Conservation (phyloP, 176 grass and related monocot genomes). For the Eleusine indica region DNA sequence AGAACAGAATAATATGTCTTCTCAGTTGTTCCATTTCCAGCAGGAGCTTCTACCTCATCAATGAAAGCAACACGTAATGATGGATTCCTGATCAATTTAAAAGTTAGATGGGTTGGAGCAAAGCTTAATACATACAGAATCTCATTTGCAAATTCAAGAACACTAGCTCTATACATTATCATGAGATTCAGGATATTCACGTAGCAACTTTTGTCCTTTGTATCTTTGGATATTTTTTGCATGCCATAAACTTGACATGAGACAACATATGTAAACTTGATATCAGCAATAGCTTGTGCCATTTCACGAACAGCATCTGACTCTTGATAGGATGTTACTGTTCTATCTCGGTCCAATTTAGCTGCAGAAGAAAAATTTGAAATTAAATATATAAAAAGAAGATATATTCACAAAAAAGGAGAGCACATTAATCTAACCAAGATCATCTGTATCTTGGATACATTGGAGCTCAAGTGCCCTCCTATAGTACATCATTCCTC, state of each 20-base stretch:
- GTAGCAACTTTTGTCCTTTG: conserved; percentile 61
- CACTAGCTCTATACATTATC: conserved; percentile 51
- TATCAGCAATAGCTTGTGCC: conserved; percentile 71
- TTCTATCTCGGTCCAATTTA: conserved; percentile 35
- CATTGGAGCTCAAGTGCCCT: conserved; percentile 73
- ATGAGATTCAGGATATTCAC: conserved; percentile 90
- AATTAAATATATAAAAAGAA: conserved; percentile 15
- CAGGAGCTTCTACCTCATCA: conserved; percentile 66
- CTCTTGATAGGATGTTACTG: conserved; percentile 40
- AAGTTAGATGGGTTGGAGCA: conserved; percentile 29
- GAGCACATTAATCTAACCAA: conserved; percentile 42
- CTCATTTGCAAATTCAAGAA: background rate
- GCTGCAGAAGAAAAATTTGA: conserved; percentile 41
- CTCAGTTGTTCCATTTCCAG: conserved; percentile 44
- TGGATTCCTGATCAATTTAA: conserved; percentile 51
- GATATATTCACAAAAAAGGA: conserved; percentile 15
- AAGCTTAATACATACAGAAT: background rate
- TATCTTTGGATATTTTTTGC: conserved; percentile 71
- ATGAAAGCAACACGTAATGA: conserved; percentile 92
- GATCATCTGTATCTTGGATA: conserved; percentile 52
- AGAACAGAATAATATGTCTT: conserved; percentile 99
- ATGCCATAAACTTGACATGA: conserved; percentile 92
- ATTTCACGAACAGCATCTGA: background rate
- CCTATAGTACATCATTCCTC: conserved; percentile 99
- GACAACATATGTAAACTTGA: conserved; percentile 98